Conservation (phyloP, 441 rosid genomes). For the Aleurites moluccanus region DNA sequence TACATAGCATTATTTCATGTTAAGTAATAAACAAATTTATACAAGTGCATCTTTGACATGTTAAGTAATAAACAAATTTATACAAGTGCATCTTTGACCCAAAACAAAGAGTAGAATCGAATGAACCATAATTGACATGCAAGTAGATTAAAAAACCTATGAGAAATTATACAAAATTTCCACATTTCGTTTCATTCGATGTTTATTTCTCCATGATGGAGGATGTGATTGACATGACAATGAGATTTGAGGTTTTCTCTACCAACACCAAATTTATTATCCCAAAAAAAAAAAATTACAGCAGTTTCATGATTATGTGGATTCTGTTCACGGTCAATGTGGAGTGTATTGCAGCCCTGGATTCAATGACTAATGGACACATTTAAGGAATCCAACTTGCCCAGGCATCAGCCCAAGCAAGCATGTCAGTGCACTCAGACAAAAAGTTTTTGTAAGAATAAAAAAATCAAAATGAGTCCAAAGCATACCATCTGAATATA, state of each 20-base stretch:
- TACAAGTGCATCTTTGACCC: background rate
- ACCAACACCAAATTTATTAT: background rate
- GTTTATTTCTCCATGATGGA: background rate
- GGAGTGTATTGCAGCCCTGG: background rate
- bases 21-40: slow-evolving; percentile 2
- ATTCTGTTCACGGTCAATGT: background rate
- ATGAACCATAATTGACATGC: background rate
- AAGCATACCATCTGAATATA: slow-evolving; percentile 62
- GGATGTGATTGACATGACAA: background rate
- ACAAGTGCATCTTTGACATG: slow-evolving; percentile 11
- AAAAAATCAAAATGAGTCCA: background rate
- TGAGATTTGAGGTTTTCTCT: background rate
- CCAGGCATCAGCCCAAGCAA: no score
- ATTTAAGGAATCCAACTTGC: background rate
- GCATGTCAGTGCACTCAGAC: background rate
- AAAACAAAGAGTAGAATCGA: background rate
- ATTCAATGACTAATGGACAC: background rate
- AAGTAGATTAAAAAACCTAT: background rate
- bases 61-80: slow-evolving; percentile 7
- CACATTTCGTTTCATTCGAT: background rate
- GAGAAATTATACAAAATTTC: background rate
- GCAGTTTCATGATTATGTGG: background rate
- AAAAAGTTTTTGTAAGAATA: background rate
- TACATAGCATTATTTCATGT: slow-evolving; percentile 36
- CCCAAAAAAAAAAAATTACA: background rate